Evolutionary conservation across 768 basidiomycete genomes (phyloP), one percentile per base, ranked within the genome.

Genomic region (Mycena capillaripes): DNA sequence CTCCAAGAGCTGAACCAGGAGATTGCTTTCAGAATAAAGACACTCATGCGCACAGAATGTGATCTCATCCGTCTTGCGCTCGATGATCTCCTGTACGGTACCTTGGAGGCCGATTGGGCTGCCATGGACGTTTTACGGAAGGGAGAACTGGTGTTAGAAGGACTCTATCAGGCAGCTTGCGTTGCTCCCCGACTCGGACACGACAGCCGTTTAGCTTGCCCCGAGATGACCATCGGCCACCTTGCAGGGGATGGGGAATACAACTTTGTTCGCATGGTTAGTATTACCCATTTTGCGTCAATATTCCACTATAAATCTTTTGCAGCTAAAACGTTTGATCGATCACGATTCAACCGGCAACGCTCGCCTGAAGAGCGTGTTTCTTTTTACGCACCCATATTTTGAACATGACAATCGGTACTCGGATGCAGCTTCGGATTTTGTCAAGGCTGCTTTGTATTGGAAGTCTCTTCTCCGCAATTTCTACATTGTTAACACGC

Each of bases 201-300:
- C n/a, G n/a, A 73, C 53, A 68, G 58, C n/a, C 65, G 66, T 4
- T 19, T 36, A 8, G 17, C 6, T 1, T 73, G 67, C 50, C 68
- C 72, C 5, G 68, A 73, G 56, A 58, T 73, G 61, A 64, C 67
- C 1, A 50, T 73, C 17, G 30, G 21, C 3, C 56, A 55, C 19
- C 66, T 73, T 17, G 40, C 44, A 10, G 62, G 66, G n/a, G 55
- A 58, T 30, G 68, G 72, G 9, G 56, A 73, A 48, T 73, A 32
- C 38, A 70, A 44, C 46, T 25, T 73, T 1, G 66, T 73, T 16
- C 25, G 29, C 12, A 6, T 73, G 60, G 72, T 70, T 16, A 29
- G 71, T 42, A 12, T 36, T 12, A 7, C 36, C 7, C 36, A 6
- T 36, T 36, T 36, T 36, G 7, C 7, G 6, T 36, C 36, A 6